A percentile compares a stretch with the other conserved stretches of the same genome.
phyloP scores from a whole-genome alignment of 2,329 filamentous ascomycete species.

The Pseudogymnoascus sp. region DNA sequence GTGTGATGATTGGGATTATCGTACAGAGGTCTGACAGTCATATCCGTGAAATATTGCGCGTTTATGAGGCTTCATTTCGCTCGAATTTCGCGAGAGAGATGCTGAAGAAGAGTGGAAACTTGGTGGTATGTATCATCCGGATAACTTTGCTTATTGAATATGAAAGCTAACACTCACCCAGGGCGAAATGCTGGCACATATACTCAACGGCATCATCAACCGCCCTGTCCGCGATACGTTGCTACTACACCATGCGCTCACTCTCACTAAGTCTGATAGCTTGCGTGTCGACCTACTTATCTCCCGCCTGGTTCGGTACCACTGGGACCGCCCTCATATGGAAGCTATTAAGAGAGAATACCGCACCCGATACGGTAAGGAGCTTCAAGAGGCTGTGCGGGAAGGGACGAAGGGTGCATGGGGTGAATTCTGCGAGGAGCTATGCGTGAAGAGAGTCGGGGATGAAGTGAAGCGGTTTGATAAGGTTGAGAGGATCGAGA shows the following conservation, averaged over 20 bases:
- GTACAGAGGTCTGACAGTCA: conserved; percentile 73
- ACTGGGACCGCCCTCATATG: conserved; percentile 85
- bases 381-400: conserved; percentile 68
- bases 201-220: conserved; percentile 95
- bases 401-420: conserved; percentile 71
- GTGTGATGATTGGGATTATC: conserved; percentile 77
- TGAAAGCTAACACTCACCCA: conserved; percentile 29
- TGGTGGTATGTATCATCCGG: conserved; percentile 63
- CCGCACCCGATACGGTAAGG: conserved; percentile 62
- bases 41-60: conserved; percentile 65
- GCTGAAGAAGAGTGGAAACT: conserved; percentile 78
- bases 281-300: conserved; percentile 81
- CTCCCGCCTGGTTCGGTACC: conserved; percentile 75
- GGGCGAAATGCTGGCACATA: conserved; percentile 91
- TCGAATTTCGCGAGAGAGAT: conserved; percentile 84
- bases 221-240: conserved; percentile 87
- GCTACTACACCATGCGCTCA: conserved; percentile 82
- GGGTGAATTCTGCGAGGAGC: conserved; percentile 63
- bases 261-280: conserved; percentile 53
- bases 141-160: neutral
- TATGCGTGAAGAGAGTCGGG: conserved; percentile 55
- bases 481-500: conserved; percentile 10
- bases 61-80: conserved; percentile 65
- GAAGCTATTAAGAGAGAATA: conserved; percentile 72
- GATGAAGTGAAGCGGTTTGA: conserved; percentile 48